phyloP scores from a whole-genome alignment of 306 rosid species.

The Dryas alaskensis region DNA sequence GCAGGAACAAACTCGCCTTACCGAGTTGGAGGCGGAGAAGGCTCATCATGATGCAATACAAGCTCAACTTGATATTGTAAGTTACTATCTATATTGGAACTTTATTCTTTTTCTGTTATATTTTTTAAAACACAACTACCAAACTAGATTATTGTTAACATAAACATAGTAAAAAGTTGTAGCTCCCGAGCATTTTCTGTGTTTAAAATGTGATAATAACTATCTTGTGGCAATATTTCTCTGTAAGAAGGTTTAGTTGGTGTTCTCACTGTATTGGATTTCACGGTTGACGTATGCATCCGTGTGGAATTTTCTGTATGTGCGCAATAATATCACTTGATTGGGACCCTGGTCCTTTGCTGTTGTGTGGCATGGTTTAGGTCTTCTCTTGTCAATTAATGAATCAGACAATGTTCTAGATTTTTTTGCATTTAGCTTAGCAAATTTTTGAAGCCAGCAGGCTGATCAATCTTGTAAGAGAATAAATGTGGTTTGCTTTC shows the following conservation, averaged over 20 bases:
- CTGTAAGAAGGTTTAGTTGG: neutral
- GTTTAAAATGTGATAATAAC: no score
- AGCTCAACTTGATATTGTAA: constrained; percentile 68
- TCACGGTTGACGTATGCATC: neutral
- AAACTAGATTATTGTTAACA: neutral
- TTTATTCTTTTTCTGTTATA: neutral
- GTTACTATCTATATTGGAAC: constrained; percentile 22
- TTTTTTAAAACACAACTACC: neutral
- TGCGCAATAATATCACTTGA: neutral
- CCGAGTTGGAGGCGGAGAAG: constrained; percentile 79
- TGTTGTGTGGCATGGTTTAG: neutral
- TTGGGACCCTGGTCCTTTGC: neutral
- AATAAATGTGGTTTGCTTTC: neutral
- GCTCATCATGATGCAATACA: constrained; percentile 67
- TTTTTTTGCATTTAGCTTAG: neutral
- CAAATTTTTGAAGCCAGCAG: neutral
- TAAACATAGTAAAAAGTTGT: no score
- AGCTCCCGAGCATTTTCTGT: no score
- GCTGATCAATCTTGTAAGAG: neutral
- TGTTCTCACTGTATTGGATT: neutral
- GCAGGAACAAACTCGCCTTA: constrained; percentile 80
- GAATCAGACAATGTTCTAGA: neutral
- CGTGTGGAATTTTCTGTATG: neutral
- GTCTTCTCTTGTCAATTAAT: neutral
- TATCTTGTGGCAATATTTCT: neutral